Base-by-base conservation (phyloP, 2,329 filamentous ascomycete genomes). In the Epichloe baconii region DNA sequence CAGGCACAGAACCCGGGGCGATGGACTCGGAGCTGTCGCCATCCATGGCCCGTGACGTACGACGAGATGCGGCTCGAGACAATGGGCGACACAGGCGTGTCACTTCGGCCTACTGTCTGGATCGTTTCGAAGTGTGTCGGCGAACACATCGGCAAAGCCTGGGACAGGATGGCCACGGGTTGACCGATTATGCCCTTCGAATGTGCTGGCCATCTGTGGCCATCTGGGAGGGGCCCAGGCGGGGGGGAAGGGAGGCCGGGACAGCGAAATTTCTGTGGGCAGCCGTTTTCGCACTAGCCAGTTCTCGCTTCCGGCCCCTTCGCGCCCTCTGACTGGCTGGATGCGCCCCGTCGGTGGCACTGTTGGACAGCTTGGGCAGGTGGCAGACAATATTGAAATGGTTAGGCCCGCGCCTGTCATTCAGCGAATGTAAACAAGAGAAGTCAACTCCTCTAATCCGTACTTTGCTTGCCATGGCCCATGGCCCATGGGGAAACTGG, bases 51-150 rank as follows among this genome's bases (percentile, higher is more conserved):
- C 41, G 52, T 48, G 52, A 51, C 44, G 41, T 49, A 40, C 46
- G 42, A 42, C 37, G 38, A 41, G 49, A 46, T 45, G 48, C 43
- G 49, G 37, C 48, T 51, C 48, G 35, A 53, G 38, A 48, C 52
- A 45, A 44, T 45, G 46, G 48, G 52, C 48, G 45, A 51, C 52
- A 51, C 41, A 51, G 49, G 46, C 49, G 49, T 42, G 46, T 45
- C 52, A 43, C 46, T 31, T 53, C 52, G 52, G 52, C 52, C 48
- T 51, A 53, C 44, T 44, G 41, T 51, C 41, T 53, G 49, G 42
- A 53, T 51, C 37, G 42, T 35, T 48, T 51, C 35, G 37, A 53
- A 49, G 37, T 45, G 49, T 51, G 46, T 53, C 52, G 52, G 52
- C 52, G 46, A 53, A 53, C 52, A 43, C 50, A 36, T 51, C 46